Evolutionary conservation across 352 stramenopile genomes (phyloP), one percentile per base, ranked within the genome.

Genomic region (Phytophthora tubulina): DNA sequence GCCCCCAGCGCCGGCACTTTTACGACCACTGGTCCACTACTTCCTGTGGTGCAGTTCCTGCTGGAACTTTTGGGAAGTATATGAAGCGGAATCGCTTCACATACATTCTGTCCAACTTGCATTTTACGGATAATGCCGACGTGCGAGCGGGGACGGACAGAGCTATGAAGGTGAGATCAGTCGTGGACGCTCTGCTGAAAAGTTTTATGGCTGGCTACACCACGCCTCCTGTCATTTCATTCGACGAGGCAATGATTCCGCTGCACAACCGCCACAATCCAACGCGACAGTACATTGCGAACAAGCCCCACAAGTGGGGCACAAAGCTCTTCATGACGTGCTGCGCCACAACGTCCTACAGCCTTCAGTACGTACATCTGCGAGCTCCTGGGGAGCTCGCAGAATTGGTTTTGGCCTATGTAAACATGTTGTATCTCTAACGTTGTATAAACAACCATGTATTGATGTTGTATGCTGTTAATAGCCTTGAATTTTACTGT

Each of bases 351-450:
- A 41, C 32, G 15, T 41, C 17, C 17, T 21, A 21, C 17, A 1
- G 17, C 17, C 17, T 21, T 21, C 17, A 32, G 21, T 54, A 0
- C 36, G 36, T 2, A 1, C 6, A 41, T 13, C 36, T 41, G 36
- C 10, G 36, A 41, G 36, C 36, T 11, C 36, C 36, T 1, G 1
- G 2, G 36, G 36, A 11, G 36, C 6, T 41, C 36, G 36, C 36
- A 41, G 17, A 21, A 4, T 17, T 53, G 38, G 35, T 63, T 54
- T 63, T 63, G 10, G 42, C 31, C 9, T 5, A 54, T 27, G 32
- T 63, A 11, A 46, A 54, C 41, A 63, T 52, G 54, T 46, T 63
- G 56, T 63, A 63, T 63, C 30, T 63, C 5, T 41, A 4, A 17
- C 15, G 11, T 11, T 52, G 41, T 42, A 17, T 42, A 8, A 46